These are phyloP conservation scores for Ajuga chamaepitys DNA, from an alignment of 257 asterid genomes.

Conservation along the genomic window DNA sequence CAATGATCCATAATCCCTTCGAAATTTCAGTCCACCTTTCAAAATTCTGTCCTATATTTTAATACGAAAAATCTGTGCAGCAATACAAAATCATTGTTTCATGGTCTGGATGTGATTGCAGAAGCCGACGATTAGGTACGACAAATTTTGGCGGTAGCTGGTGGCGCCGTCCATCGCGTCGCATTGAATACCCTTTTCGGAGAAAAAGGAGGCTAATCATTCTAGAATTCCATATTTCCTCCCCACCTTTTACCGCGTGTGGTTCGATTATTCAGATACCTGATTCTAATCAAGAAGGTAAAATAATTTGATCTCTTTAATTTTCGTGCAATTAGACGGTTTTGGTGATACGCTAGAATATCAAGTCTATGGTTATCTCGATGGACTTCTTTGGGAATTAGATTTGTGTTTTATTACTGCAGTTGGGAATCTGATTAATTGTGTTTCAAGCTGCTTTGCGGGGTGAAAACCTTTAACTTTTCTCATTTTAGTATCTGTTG, in stretches of 20 bases:
- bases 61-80: not conserved
- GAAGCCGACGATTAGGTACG: slow-evolving; percentile 21
- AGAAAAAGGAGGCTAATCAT: not conserved
- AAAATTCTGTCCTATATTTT: not conserved
- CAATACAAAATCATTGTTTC: not conserved
- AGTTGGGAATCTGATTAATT: not conserved
- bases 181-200: not conserved
- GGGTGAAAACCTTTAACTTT: not conserved
- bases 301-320: not conserved
- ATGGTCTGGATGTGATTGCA: slow-evolving; percentile 21
- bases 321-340: not conserved
- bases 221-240: slow-evolving; percentile 2
- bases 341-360: not conserved
- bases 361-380: not conserved
- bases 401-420: not conserved
- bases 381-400: not conserved
- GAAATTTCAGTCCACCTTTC: not conserved
- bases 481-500: slow-evolving; percentile 11
- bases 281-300: slow-evolving; percentile 21
- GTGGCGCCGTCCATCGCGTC: slow-evolving; percentile 22
- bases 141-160: slow-evolving; percentile 15
- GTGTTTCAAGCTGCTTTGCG: not conserved
- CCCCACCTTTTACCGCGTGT: not conserved
- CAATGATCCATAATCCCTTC: not conserved
- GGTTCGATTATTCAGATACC: slow-evolving; percentile 14